Evolutionary conservation across 2,329 filamentous ascomycete genomes (phyloP), one percentile per base, ranked within the genome.

Genomic region (Albophoma yamanashiensis): DNA sequence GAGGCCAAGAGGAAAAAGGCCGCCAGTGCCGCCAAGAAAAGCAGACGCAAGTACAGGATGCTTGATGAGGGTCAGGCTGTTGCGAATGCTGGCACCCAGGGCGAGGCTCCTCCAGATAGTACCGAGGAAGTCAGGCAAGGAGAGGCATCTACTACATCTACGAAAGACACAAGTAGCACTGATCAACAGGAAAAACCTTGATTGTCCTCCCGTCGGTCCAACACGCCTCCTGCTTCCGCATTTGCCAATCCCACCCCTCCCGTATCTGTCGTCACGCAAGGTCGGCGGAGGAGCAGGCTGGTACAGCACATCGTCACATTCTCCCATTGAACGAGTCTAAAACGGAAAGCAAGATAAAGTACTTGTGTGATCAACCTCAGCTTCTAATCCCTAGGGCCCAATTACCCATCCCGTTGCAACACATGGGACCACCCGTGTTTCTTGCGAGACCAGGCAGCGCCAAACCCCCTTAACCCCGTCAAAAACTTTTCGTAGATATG

Each of bases 1-100:
- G 82, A 82, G 58, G 75, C 81, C 50, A 86, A 84, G 70, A 80
- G 79, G 63, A 88, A 82, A 76, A 89, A 84, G 75, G 87, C 89
- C 67, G 89, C 86, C 38, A 94, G 91, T 70, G 83, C 84, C 27
- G 81, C 79, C 6, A 95, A 97, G 76, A 97, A 97, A 82, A 86
- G 83, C 59, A 83, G 87, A 67, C 81, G 91, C 67, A 96, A 96
- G 74, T 93, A 93, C 69, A 80, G 80, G 62, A 80, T 80, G 68
- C 72, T 90, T 1, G 81, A 79, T 4, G 81, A 81, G 62, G 79
- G 76, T 56, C 79, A 78, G 65, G 69, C 64, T 2, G 69, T 64
- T 2, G 68, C 58, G 61, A 55, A 56, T 36, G 56, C 53, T 1
- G 55, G 4, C 31, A 20, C 50, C 4, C 50, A 8, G 20, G 50